A percentile compares a stretch with the other conserved stretches of the same genome.
Conservation (phyloP, 2,329 filamentous ascomycete species). For the Dryadomyces sulphureus region DNA sequence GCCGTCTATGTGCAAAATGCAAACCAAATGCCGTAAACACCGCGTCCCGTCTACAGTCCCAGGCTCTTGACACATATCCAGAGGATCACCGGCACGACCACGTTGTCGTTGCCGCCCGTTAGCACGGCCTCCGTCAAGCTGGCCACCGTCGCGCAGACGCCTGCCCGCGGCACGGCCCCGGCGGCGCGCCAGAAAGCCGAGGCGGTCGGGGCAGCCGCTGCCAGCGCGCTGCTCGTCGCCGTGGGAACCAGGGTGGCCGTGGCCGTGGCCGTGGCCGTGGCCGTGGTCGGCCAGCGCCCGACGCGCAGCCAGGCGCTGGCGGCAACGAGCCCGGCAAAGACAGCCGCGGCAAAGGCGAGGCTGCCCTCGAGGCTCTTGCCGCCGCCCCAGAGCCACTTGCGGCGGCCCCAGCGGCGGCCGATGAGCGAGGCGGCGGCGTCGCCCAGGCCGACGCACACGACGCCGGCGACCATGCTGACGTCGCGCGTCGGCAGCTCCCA, state of each 20-base stretch:
- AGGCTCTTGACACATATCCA: conserved; percentile 84
- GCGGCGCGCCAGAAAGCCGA: conserved; percentile 5
- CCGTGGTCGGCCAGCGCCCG: conserved; percentile 48
- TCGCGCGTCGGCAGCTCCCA: conserved; percentile 69
- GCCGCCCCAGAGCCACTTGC: conserved; percentile 93
- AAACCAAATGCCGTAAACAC: neutral
- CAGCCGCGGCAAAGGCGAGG: conserved; percentile 66
- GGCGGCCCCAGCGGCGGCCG: conserved; percentile 68
- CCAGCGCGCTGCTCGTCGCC: neutral
- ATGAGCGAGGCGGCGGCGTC: conserved; percentile 88
- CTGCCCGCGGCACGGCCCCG: conserved; percentile 52
- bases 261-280: neutral
- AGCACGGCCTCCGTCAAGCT: conserved; percentile 90
- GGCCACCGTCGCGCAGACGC: conserved; percentile 60
- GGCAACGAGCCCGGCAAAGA: conserved; percentile 56
- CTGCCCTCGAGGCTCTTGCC: conserved; percentile 90
- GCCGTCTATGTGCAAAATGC: neutral
- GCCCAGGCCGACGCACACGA: conserved; percentile 88
- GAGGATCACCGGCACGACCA: conserved; percentile 82
- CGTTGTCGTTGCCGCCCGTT: conserved; percentile 96
- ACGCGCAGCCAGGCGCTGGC: conserved; percentile 61
- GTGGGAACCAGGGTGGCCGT: neutral
- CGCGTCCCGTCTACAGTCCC: conserved; percentile 27
- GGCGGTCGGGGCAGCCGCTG: neutral
- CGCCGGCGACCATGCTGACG: conserved; percentile 79